These are phyloP conservation scores for Leucocoprinus leucothites DNA, from an alignment of 768 basidiomycete species.

Conservation along the genomic window DNA sequence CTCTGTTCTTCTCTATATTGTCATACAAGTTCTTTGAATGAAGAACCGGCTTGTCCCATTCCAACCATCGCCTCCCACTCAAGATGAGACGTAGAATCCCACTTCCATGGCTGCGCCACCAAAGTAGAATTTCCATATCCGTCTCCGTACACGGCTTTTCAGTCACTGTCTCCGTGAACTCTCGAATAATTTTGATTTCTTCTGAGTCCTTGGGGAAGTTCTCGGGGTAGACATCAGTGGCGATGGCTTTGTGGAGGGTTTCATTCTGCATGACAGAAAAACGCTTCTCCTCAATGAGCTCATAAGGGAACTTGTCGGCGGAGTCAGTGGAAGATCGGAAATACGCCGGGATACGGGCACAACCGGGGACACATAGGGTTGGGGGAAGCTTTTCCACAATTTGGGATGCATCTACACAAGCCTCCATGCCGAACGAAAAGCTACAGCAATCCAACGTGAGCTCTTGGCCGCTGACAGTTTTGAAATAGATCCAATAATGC, in stretches of 20 bases:
- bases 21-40: background rate
- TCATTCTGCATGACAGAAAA: constrained; percentile 16
- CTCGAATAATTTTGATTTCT: background rate
- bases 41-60: background rate
- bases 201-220: background rate
- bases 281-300: constrained; percentile 9
- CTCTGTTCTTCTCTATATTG: background rate
- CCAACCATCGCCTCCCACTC: background rate
- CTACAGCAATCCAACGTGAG: constrained; percentile 32
- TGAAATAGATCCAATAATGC: constrained; percentile 52
- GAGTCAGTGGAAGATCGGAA: background rate
- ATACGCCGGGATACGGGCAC: background rate
- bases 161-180: constrained; percentile 11
- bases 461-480: constrained; percentile 36
- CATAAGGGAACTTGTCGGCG: background rate
- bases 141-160: background rate
- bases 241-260: background rate
- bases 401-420: background rate
- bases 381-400: background rate
- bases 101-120: background rate
- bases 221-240: background rate
- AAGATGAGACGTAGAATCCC: background rate
- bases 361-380: background rate
- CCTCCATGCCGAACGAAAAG: constrained; percentile 1
- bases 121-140: background rate